Percentiles rank a stretch among this genome's conserved stretches.
Conservation (phyloP, 1,139 yeast species). For the Casaregolazyma suthepensis region DNA sequence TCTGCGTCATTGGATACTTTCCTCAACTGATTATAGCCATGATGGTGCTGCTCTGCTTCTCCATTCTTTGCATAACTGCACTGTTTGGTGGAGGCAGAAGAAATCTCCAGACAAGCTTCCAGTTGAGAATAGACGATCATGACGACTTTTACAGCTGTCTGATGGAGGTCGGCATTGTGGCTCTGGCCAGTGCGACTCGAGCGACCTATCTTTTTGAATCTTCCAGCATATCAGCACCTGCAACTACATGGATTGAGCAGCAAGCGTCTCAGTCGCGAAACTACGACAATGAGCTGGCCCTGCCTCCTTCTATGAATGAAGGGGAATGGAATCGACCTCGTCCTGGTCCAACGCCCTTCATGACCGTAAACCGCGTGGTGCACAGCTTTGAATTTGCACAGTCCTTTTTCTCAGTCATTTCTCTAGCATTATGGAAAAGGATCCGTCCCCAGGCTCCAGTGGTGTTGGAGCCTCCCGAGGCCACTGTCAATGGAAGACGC, state of each 20-base stretch:
- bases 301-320: constrained; percentile 2
- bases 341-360: constrained; percentile 8
- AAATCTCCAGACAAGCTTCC: constrained; percentile 22
- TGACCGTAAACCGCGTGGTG: constrained; percentile 15
- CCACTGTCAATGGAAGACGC: background rate
- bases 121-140: constrained; percentile 36
- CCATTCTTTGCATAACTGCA: constrained; percentile 50
- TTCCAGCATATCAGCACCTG: constrained; percentile 43
- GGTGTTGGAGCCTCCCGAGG: background rate
- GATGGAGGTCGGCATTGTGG: constrained; percentile 54
- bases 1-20: constrained; percentile 49
- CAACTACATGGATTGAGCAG: constrained; percentile 55
- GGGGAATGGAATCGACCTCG: background rate
- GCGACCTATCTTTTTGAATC: constrained; percentile 60
- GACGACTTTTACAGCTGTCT: constrained; percentile 66
- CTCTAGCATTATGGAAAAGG: background rate
- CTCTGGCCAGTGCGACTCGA: constrained; percentile 60
- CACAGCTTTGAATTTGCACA: constrained; percentile 18
- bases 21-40: constrained; percentile 55
- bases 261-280: background rate
- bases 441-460: background rate
- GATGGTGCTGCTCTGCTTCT: constrained; percentile 45
- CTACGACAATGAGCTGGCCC: constrained; percentile 3
- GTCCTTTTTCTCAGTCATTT: constrained; percentile 1
- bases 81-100: constrained; percentile 45